Conservation (phyloP, 2,329 filamentous ascomycete genomes). For the Pochonia chlamydosporia region DNA sequence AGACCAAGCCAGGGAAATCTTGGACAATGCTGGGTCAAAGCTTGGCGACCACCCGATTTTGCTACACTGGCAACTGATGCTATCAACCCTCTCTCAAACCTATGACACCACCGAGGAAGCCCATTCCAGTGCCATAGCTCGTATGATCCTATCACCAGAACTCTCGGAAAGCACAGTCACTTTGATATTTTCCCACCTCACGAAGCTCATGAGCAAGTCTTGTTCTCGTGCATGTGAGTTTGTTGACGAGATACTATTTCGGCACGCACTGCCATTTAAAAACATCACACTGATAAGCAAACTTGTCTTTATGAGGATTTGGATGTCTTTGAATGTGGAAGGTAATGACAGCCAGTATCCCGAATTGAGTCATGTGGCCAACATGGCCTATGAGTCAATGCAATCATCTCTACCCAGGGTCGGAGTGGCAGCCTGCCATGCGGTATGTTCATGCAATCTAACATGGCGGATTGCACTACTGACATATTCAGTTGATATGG, state of each 20-base stretch:
- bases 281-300: constrained; percentile 61
- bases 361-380: constrained; percentile 20
- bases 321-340: constrained; percentile 51
- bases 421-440: constrained; percentile 62
- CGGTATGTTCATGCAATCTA: constrained; percentile 36
- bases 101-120: constrained; percentile 42
- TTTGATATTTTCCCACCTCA: constrained; percentile 61
- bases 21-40: constrained; percentile 57
- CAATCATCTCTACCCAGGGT: constrained; percentile 46
- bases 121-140: constrained; percentile 49
- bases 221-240: constrained; percentile 41
- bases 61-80: constrained; percentile 61
- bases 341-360: constrained; percentile 19
- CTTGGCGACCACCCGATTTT: constrained; percentile 61
- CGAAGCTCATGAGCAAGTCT: constrained; percentile 53
- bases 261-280: constrained; percentile 45
- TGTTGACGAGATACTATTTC: constrained; percentile 58
- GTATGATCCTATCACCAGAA: constrained; percentile 55
- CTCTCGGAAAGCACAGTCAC: constrained; percentile 60
- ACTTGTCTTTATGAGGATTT: constrained; percentile 60
- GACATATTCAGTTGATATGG: constrained; percentile 63
- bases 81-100: constrained; percentile 45
- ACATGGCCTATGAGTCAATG: constrained; percentile 36
- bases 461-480: constrained; percentile 1
- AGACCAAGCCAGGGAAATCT: constrained; percentile 48